phyloP scores from a whole-genome alignment of 192 early-diverging fungal species.

The Coemansia sp. region DNA sequence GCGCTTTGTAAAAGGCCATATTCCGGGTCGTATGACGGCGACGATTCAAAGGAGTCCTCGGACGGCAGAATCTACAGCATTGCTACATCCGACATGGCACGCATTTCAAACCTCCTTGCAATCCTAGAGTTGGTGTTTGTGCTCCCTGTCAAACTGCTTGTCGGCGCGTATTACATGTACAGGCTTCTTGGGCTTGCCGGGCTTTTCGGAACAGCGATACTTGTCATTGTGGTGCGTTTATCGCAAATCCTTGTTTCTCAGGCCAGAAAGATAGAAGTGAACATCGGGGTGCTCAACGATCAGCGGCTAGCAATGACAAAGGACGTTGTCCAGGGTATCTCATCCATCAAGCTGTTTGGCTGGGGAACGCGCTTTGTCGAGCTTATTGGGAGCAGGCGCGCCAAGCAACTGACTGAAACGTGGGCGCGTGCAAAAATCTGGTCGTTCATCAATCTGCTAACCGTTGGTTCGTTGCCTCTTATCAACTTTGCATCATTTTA shows the following conservation, averaged over 20 bases:
- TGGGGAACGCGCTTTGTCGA: slow-evolving; percentile 76
- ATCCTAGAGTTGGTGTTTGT: slow-evolving; percentile 57
- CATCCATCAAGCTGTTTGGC: slow-evolving; percentile 90
- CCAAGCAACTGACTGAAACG: slow-evolving; percentile 60
- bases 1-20: slow-evolving; percentile 44
- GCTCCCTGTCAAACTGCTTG: slow-evolving; percentile 63
- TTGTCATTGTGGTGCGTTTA: slow-evolving; percentile 61
- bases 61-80: slow-evolving; percentile 69
- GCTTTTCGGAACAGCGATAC: slow-evolving; percentile 69
- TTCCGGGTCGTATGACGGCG: not conserved
- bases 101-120: slow-evolving; percentile 56
- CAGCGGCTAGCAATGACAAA: slow-evolving; percentile 74
- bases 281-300: slow-evolving; percentile 63
- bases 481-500: slow-evolving; percentile 63
- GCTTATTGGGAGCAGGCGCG: slow-evolving; percentile 66
- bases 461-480: slow-evolving; percentile 60
- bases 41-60: slow-evolving; percentile 27
- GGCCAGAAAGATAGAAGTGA: slow-evolving; percentile 59
- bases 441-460: slow-evolving; percentile 61
- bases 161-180: slow-evolving; percentile 72
- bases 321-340: slow-evolving; percentile 82
- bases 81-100: slow-evolving; percentile 66
- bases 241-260: slow-evolving; percentile 53
- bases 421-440: slow-evolving; percentile 51
- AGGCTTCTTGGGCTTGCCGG: slow-evolving; percentile 76